Percentiles rank a stretch among this genome's conserved stretches.
These are phyloP conservation scores for Fusarium sp. DNA, from an alignment of 2,329 filamentous ascomycete genomes.

Conservation along the genomic window DNA sequence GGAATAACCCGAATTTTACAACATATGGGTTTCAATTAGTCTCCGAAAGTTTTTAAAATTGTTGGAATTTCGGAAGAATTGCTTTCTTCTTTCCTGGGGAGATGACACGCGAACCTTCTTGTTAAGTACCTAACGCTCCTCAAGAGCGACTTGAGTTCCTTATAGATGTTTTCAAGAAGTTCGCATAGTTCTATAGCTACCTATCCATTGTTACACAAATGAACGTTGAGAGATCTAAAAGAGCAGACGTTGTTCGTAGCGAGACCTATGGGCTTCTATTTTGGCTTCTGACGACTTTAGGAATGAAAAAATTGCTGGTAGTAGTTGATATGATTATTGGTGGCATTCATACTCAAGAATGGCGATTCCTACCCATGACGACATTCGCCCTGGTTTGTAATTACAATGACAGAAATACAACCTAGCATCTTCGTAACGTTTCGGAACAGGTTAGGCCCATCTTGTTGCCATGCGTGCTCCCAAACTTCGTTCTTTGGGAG, in stretches of 20 bases:
- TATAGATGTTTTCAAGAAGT: neutral
- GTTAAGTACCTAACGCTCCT: neutral
- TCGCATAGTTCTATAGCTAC: neutral
- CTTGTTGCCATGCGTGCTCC: neutral
- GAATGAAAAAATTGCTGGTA: neutral
- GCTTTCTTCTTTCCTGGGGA: neutral
- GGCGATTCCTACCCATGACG: neutral
- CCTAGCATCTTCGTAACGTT: neutral
- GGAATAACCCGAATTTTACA: neutral
- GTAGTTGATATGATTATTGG: neutral
- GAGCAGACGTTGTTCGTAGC: neutral
- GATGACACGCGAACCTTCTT: neutral
- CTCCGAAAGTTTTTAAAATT: neutral
- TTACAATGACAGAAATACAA: neutral
- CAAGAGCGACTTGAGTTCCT: neutral
- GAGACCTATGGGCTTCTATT: neutral
- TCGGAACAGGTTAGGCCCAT: constrained; percentile 1
- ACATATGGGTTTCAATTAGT: neutral
- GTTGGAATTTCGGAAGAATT: neutral
- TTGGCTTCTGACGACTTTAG: neutral
- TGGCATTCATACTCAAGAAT: neutral
- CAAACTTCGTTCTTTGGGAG: neutral
- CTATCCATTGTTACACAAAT: neutral
- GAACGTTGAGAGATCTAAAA: too few relatives aligned
- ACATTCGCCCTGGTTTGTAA: neutral